Evolutionary conservation across 495 filamentous ascomycete species (phyloP).

Genomic region (Penicillium nucicola): DNA sequence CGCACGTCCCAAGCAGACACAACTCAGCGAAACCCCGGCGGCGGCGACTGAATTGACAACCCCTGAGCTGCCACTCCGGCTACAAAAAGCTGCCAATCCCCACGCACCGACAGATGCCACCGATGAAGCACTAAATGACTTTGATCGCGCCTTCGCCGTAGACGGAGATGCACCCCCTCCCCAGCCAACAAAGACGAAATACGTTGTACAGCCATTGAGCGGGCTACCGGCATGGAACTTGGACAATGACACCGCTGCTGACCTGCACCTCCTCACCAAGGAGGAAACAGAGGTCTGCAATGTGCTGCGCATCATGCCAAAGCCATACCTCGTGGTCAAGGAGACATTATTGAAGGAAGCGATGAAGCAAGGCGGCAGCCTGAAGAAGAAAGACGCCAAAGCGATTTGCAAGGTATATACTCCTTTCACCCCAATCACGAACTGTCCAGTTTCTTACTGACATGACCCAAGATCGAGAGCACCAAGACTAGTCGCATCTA

Average conservation of each 20-base stretch:
- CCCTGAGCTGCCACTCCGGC: slow-evolving; percentile 67
- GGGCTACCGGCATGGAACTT: slow-evolving; percentile 66
- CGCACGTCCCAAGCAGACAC: slow-evolving; percentile 46
- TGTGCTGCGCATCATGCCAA: slow-evolving; percentile 77
- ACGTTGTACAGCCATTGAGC: slow-evolving; percentile 42
- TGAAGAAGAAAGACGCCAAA: slow-evolving; percentile 89
- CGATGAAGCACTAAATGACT: slow-evolving; percentile 37
- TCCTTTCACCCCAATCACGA: neutral
- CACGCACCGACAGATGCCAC: slow-evolving; percentile 29
- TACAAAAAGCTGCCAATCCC: slow-evolving; percentile 40
- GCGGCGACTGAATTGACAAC: slow-evolving; percentile 70
- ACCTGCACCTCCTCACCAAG: slow-evolving; percentile 79
- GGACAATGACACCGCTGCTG: slow-evolving; percentile 69
- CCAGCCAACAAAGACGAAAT: slow-evolving; percentile 46
- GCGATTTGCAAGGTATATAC: slow-evolving; percentile 60
- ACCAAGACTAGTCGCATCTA: slow-evolving; percentile 71
- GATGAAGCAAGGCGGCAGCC: slow-evolving; percentile 74
- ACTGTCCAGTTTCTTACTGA: slow-evolving; percentile 6
- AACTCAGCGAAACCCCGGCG: slow-evolving; percentile 66
- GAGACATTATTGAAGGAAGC: slow-evolving; percentile 84
- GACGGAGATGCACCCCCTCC: slow-evolving; percentile 41
- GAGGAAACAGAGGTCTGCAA: slow-evolving; percentile 86
- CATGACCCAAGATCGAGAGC: slow-evolving; percentile 52
- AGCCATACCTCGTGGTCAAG: slow-evolving; percentile 93
- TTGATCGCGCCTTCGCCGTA: slow-evolving; percentile 40